phyloP scores from a whole-genome alignment of 371 early-diverging fungal species.

The Vairimorpha ceranae region DNA sequence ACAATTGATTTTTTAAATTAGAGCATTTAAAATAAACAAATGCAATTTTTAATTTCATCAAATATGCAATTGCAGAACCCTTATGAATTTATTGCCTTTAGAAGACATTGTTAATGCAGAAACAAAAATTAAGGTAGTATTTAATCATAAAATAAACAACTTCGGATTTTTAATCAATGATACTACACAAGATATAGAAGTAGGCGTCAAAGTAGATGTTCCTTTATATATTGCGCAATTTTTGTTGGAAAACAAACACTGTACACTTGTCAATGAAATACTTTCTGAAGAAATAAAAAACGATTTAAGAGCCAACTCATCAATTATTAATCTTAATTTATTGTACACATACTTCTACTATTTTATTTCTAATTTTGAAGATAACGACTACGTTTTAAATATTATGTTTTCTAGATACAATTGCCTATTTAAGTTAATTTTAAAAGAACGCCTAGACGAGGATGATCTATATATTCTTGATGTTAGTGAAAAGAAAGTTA shows the following conservation, averaged over 20 bases:
- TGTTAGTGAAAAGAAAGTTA: slow-evolving; percentile 13
- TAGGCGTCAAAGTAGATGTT: slow-evolving; percentile 8
- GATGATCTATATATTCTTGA: slow-evolving; percentile 35
- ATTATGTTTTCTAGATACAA: slow-evolving; percentile 34
- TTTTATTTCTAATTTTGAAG: neutral
- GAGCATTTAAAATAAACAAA: too few relatives aligned
- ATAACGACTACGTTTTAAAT: neutral
- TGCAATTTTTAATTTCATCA: too few relatives aligned
- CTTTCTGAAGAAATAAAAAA: neutral
- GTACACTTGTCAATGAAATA: slow-evolving; percentile 6
- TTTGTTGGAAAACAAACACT: slow-evolving; percentile 43
- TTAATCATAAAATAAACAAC: slow-evolving; percentile 21
- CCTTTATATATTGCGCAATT: slow-evolving; percentile 36
- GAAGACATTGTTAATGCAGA: slow-evolving; percentile 28
- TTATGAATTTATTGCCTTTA: too few relatives aligned
- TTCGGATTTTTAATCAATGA: slow-evolving; percentile 18
- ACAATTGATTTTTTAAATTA: too few relatives aligned
- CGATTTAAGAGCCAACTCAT: slow-evolving; percentile 37
- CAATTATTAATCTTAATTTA: slow-evolving; percentile 32
- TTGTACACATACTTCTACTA: slow-evolving; percentile 21
- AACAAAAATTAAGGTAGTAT: slow-evolving; percentile 8
- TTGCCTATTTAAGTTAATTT: slow-evolving; percentile 13
- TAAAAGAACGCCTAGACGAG: slow-evolving; percentile 31
- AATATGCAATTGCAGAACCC: too few relatives aligned
- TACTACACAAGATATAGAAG: neutral